Evolutionary conservation across 1,284 basidiomycete genomes (phyloP).

Genomic region (Schizophyllum amplum): DNA sequence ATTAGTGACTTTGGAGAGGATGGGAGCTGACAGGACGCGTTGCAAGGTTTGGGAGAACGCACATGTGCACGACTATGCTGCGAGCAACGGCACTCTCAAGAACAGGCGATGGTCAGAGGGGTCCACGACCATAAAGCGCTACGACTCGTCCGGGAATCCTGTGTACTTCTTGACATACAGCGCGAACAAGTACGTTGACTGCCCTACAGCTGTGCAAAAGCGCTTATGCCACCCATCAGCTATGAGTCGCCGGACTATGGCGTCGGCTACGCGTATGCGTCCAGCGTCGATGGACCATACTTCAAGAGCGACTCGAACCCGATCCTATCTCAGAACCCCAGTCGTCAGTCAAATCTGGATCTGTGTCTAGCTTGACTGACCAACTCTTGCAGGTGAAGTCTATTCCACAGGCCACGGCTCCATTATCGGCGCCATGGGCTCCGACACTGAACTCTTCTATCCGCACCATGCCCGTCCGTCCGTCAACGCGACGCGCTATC

Average conservation of each 20-base stretch:
- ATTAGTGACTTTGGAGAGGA: no score
- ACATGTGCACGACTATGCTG: conserved; percentile 3
- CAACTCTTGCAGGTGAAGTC: not conserved
- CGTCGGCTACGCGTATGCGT: conserved; percentile 5
- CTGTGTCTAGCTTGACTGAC: no score
- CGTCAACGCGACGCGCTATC: conserved; percentile 1
- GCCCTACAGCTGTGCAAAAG: not conserved
- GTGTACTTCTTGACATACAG: conserved; percentile 6
- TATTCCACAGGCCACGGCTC: conserved; percentile 5
- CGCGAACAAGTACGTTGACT: conserved; percentile 4
- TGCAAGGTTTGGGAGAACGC: conserved; percentile 6
- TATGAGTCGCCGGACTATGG: conserved; percentile 5
- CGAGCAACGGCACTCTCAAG: conserved; percentile 2
- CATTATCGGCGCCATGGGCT: not conserved
- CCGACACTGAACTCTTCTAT: conserved; percentile 2
- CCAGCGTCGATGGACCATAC: conserved; percentile 2
- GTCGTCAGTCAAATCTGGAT: not conserved
- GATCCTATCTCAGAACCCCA: conserved; percentile 5
- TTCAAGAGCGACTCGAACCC: conserved; percentile 6
- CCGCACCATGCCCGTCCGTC: conserved; percentile 2
- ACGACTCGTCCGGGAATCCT: conserved; percentile 1
- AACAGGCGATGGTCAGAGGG: conserved; percentile 5
- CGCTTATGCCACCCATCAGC: not conserved
- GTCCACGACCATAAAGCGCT: conserved; percentile 4
- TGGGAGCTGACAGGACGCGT: no score